These are phyloP conservation scores for Corchorus capsularis DNA, from an alignment of 345 rosid species.

Conservation along the genomic window DNA sequence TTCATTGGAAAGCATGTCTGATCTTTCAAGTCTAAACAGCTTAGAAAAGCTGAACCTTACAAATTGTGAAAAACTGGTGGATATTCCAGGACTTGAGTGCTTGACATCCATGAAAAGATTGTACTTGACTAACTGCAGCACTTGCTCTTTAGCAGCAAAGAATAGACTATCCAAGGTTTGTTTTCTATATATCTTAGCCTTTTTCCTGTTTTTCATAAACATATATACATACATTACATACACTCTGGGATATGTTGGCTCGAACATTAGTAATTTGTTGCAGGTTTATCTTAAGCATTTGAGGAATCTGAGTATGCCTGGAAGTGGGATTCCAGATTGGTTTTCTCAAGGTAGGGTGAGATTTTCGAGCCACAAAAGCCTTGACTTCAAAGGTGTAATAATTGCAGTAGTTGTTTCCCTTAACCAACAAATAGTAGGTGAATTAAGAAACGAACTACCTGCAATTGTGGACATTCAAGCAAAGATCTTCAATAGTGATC, in stretches of 20 bases:
- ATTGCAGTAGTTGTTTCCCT: slow-evolving; percentile 53
- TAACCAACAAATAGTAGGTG: slow-evolving; percentile 27
- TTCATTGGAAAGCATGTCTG: slow-evolving; percentile 34
- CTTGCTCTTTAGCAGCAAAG: slow-evolving; percentile 35
- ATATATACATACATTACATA: no score
- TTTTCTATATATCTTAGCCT: background rate
- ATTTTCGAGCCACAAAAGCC: slow-evolving; percentile 42
- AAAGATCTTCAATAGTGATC: slow-evolving; percentile 30
- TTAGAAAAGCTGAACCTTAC: slow-evolving; percentile 36
- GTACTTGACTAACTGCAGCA: slow-evolving; percentile 43
- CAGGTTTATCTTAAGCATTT: slow-evolving; percentile 52
- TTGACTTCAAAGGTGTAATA: slow-evolving; percentile 42
- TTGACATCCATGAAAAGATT: slow-evolving; percentile 40
- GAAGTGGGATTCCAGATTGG: slow-evolving; percentile 60
- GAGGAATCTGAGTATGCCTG: slow-evolving; percentile 54
- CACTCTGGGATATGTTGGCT: no score
- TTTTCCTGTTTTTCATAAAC: no score
- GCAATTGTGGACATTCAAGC: slow-evolving; percentile 41
- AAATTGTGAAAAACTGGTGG: slow-evolving; percentile 43
- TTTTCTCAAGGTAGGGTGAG: slow-evolving; percentile 37
- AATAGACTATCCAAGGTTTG: slow-evolving; percentile 49
- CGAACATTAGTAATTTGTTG: no score
- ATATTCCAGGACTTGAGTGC: slow-evolving; percentile 49
- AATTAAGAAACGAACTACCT: slow-evolving; percentile 36
- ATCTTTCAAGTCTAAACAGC: slow-evolving; percentile 36